These are phyloP conservation scores for Saitozyma podzolica DNA, from an alignment of 768 basidiomycete species.

Conservation along the genomic window DNA sequence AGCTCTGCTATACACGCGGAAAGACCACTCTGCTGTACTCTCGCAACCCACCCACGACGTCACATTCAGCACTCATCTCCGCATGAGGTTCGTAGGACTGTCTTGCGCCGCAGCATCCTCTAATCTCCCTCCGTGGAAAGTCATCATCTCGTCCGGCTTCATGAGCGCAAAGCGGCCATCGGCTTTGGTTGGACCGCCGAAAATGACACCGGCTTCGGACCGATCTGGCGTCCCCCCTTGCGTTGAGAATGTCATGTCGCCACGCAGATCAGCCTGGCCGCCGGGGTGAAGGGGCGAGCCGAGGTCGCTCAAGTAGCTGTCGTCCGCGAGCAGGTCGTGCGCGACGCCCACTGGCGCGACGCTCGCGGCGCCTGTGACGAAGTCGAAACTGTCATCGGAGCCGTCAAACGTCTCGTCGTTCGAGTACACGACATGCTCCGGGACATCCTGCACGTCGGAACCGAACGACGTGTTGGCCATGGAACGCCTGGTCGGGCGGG, in stretches of 20 bases:
- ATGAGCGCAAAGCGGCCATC: conserved; percentile 35
- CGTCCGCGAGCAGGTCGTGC: too few species aligned
- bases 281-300: too few species aligned
- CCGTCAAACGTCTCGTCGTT: conserved; percentile 14
- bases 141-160: conserved; percentile 48
- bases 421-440: conserved; percentile 13
- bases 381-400: background rate
- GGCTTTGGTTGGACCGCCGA: conserved; percentile 5
- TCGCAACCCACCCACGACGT: too few species aligned
- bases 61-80: too few species aligned
- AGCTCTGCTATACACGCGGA: too few species aligned
- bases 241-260: too few species aligned
- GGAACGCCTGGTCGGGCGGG: conserved; percentile 18
- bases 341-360: too few species aligned
- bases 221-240: background rate
- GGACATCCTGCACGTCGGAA: conserved; percentile 31
- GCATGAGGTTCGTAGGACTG: too few species aligned
- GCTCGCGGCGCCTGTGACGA: too few species aligned
- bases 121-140: conserved; percentile 46
- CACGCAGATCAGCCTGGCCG: too few species aligned
- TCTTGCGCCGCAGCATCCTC: conserved; percentile 31
- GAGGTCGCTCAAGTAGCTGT: too few species aligned
- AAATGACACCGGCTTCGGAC: background rate
- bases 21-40: too few species aligned
- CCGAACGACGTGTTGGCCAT: conserved; percentile 41